These are phyloP conservation scores for Leccinum uliginosum DNA, from an alignment of 768 basidiomycete genomes.

Conservation along the genomic window DNA sequence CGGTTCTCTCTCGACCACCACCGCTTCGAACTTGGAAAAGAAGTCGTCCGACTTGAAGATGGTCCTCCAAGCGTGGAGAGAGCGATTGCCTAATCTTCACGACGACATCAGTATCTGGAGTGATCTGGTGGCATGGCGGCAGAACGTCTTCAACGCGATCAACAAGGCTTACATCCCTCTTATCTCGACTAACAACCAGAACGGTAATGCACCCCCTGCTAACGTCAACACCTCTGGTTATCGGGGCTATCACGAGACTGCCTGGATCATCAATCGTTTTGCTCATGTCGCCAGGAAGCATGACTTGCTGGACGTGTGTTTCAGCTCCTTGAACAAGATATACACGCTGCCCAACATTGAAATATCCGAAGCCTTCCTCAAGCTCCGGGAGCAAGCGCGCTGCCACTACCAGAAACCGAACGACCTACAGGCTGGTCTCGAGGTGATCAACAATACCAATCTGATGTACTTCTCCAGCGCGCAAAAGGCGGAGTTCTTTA, in stretches of 20 bases:
- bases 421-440: constrained; percentile 89
- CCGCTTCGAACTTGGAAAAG: constrained; percentile 84
- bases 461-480: constrained; percentile 92
- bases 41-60: constrained; percentile 94
- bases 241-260: constrained; percentile 97
- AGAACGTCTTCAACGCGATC: constrained; percentile 96
- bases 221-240: constrained; percentile 84
- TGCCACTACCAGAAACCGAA: constrained; percentile 96
- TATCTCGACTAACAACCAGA: constrained; percentile 56
- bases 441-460: constrained; percentile 99
- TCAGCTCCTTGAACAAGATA: constrained; percentile 91
- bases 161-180: constrained; percentile 95
- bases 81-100: constrained; percentile 89
- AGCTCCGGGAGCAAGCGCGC: constrained; percentile 96
- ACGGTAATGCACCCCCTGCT: constrained; percentile 44
- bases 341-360: constrained; percentile 99
- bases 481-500: constrained; percentile 99
- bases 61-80: constrained; percentile 95
- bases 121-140: constrained; percentile 98
- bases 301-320: constrained; percentile 93
- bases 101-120: constrained; percentile 99
- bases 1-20: constrained; percentile 82
- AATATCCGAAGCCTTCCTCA: constrained; percentile 98
- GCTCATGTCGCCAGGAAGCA: constrained; percentile 98
- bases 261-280: constrained; percentile 99